Evolutionary conservation across 2,329 filamentous ascomycete genomes (phyloP).

Genomic region (Fusarium nurragi): DNA sequence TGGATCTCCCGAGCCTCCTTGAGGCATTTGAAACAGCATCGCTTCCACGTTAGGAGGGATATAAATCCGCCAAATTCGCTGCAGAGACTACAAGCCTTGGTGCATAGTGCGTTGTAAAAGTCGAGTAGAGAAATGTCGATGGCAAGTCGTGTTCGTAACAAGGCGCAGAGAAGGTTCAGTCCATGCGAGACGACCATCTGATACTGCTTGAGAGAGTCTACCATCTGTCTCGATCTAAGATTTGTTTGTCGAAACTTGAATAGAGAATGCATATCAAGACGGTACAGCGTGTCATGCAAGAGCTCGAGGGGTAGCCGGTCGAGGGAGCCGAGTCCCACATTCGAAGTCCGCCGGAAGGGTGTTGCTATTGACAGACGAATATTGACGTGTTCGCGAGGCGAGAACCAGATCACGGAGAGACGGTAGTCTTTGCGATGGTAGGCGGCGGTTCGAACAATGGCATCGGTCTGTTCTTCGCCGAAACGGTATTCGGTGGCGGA

Average conservation of each 20-base stretch:
- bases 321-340: background rate
- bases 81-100: conserved; percentile 44
- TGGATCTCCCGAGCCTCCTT: background rate
- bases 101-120: conserved; percentile 44
- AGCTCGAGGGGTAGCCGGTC: background rate
- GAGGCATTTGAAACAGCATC: conserved; percentile 47
- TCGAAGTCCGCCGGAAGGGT: background rate
- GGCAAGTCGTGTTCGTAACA: conserved; percentile 46
- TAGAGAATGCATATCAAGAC: conserved; percentile 47
- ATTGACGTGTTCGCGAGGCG: background rate
- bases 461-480: background rate
- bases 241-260: conserved; percentile 47
- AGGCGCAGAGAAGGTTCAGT: conserved; percentile 47
- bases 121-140: conserved; percentile 38
- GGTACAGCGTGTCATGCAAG: conserved; percentile 37
- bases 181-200: conserved; percentile 39
- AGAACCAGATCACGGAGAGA: background rate
- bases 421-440: background rate
- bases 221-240: conserved; percentile 38
- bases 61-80: conserved; percentile 42
- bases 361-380: background rate
- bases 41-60: conserved; percentile 42
- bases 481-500: background rate
- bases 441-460: background rate
- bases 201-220: conserved; percentile 46